A percentile compares a stretch with the other conserved stretches of the same genome.
Conservation (phyloP, 306 rosid genomes). For the Prunus mira region DNA sequence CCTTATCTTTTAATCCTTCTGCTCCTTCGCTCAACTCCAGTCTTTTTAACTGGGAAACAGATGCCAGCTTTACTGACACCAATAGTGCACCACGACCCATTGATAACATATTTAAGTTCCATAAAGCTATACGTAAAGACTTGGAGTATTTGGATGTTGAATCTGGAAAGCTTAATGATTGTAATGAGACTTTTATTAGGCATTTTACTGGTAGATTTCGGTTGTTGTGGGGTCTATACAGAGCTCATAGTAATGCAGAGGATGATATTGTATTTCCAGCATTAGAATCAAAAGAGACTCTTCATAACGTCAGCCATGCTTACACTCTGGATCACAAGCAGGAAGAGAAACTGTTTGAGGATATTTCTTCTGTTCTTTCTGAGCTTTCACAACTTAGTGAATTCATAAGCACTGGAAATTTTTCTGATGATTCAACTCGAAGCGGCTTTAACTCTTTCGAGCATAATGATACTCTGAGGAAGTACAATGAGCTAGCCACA, state of each 20-base stretch:
- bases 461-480: conserved; percentile 23
- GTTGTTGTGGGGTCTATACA: conserved; percentile 46
- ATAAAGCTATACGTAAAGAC: conserved; percentile 48
- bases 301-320: conserved; percentile 49
- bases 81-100: conserved; percentile 29
- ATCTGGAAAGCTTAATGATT: conserved; percentile 39
- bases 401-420: conserved; percentile 4
- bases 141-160: conserved; percentile 45
- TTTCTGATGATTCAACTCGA: conserved; percentile 7
- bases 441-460: background rate
- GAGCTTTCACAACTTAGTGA: conserved; percentile 33
- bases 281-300: conserved; percentile 44
- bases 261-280: conserved; percentile 51
- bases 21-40: conserved; percentile 38
- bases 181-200: conserved; percentile 33
- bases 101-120: conserved; percentile 48
- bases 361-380: conserved; percentile 37
- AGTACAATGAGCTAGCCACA: conserved; percentile 39
- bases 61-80: conserved; percentile 17
- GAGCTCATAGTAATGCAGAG: conserved; percentile 57
- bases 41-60: conserved; percentile 46
- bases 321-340: conserved; percentile 50
- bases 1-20: conserved; percentile 55
- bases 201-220: conserved; percentile 47
- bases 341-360: conserved; percentile 44